A percentile compares a stretch with the other conserved stretches of the same genome.
phyloP scores from a whole-genome alignment of 2,329 filamentous ascomycete genomes.

The Aspergillus pseudoterreus region DNA sequence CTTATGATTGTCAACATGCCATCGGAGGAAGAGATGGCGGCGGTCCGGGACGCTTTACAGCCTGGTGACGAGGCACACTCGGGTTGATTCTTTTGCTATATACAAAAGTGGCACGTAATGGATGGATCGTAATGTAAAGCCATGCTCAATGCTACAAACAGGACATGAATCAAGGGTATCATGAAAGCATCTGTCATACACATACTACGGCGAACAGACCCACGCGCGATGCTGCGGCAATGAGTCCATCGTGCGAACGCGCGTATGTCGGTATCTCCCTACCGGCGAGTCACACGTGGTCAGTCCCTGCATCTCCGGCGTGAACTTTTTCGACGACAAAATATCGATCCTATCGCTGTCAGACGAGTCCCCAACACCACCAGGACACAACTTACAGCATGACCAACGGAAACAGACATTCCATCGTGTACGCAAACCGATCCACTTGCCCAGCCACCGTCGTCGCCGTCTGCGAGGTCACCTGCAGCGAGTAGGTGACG shows the following conservation, averaged over 20 bases:
- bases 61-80: background rate
- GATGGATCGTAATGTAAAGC: too few relatives aligned
- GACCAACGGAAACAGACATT: slow-evolving; percentile 11
- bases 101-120: too few relatives aligned
- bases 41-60: slow-evolving; percentile 2
- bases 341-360: slow-evolving; percentile 7
- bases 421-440: slow-evolving; percentile 11
- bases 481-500: slow-evolving; percentile 7
- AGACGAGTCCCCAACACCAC: background rate
- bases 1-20: slow-evolving; percentile 52
- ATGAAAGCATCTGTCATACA: background rate
- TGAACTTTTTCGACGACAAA: slow-evolving; percentile 7
- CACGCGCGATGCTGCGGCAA: background rate
- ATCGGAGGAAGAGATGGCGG: slow-evolving; percentile 39
- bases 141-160: too few relatives aligned
- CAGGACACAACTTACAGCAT: slow-evolving; percentile 1
- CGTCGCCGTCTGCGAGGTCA: slow-evolving; percentile 5
- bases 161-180: background rate
- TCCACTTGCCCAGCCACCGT: slow-evolving; percentile 7
- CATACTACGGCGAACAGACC: background rate
- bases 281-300: background rate
- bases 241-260: background rate
- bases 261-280: background rate
- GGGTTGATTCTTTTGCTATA: too few relatives aligned
- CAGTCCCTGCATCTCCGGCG: background rate